phyloP scores from a whole-genome alignment of 2,329 filamentous ascomycete genomes.

The Chaetomium globosum region DNA sequence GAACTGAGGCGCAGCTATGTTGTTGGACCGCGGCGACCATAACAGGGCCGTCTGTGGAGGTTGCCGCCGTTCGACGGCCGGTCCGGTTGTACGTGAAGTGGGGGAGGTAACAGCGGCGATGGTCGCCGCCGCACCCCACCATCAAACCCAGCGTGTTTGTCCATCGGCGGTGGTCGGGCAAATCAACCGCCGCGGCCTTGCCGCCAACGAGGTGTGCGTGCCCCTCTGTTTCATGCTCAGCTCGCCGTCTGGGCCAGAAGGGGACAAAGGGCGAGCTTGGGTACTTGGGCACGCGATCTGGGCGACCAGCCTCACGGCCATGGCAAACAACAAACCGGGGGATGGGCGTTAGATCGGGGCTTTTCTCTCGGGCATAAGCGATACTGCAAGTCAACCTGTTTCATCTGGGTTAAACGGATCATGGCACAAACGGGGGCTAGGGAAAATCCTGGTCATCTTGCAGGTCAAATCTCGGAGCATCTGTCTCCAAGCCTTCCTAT shows the following conservation, averaged over 20 bases:
- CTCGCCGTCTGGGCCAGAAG: not conserved
- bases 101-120: conserved; percentile 3
- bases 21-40: conserved; percentile 4
- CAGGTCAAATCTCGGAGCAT: conserved; percentile 27
- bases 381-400: conserved; percentile 36
- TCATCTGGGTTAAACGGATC: conserved; percentile 37
- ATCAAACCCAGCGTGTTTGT: not conserved
- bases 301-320: not conserved
- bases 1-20: conserved; percentile 27
- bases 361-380: conserved; percentile 36
- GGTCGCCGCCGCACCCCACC: not conserved
- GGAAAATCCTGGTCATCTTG: conserved; percentile 33
- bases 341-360: conserved; percentile 23
- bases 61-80: conserved; percentile 12
- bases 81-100: conserved; percentile 32
- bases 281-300: conserved; percentile 9
- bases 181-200: not conserved
- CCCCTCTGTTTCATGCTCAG: not conserved
- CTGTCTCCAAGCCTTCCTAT: conserved; percentile 17
- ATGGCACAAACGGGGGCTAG: conserved; percentile 30
- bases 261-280: not conserved
- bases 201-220: not conserved
- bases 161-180: not conserved
- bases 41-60: not conserved
- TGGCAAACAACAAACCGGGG: not conserved